Conservation (phyloP, 495 filamentous ascomycete genomes). For the Tuber borchii region DNA sequence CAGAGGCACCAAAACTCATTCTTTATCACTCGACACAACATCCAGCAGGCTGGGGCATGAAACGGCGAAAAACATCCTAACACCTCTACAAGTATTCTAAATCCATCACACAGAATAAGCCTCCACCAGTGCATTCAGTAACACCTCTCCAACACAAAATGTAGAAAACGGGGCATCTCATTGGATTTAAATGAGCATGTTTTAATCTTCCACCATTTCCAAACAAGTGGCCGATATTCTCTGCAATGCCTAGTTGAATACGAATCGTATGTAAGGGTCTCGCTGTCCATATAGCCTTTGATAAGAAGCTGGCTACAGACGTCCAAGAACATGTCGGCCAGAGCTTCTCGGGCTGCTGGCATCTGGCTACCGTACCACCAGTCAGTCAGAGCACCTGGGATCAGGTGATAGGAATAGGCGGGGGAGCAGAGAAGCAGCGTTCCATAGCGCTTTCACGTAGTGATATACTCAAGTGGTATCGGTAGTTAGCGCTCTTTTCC, state of each 20-base stretch:
- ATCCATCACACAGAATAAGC: not conserved
- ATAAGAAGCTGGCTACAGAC: not conserved
- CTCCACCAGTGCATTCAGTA: too few relatives aligned
- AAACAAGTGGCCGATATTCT: not conserved
- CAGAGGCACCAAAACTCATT: not conserved
- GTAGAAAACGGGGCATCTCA: not conserved
- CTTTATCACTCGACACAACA: not conserved
- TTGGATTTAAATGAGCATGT: not conserved
- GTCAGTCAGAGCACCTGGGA: not conserved
- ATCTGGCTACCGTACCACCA: too few relatives aligned
- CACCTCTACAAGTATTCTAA: not conserved
- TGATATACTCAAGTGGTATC: not conserved
- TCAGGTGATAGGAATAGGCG: too few relatives aligned
- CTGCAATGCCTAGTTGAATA: not conserved
- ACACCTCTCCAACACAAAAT: not conserved
- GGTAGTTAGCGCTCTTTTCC: not conserved
- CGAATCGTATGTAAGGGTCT: not conserved
- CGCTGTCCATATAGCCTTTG: not conserved
- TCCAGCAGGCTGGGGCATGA: not conserved
- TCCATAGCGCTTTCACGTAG: not conserved
- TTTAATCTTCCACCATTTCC: not conserved
- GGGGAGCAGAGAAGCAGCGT: not conserved
- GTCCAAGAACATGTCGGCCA: not conserved
- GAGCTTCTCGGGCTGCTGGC: too few relatives aligned
- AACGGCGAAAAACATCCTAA: not conserved